Base-by-base conservation (phyloP, 768 basidiomycete genomes). In the Leccinum boreale region DNA sequence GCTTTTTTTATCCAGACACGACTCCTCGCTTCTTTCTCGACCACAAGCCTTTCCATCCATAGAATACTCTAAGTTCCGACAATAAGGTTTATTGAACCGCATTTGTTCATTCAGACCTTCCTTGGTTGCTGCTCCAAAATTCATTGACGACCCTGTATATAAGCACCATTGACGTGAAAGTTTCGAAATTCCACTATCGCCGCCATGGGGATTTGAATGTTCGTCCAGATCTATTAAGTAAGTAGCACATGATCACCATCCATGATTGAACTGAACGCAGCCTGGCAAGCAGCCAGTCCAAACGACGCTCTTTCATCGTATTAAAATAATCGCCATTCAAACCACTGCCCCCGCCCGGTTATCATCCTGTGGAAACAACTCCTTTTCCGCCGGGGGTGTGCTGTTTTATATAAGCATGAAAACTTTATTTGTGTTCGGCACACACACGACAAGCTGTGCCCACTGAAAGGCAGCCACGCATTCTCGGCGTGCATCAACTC, bases 401-500 rank as follows among this genome's bases (percentile, higher is more conserved):
- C 49, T 52, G 53, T 24, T 42, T 54, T 44, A 45, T 47, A 29
- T 50, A 42, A 42, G n/a, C 52, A 45, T 55, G 59, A 56, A 66
- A 69, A 54, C 57, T 61, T 46, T 64, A 66, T 68, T 56, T 46
- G 21, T 46, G 45, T 46, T 46, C 23, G 45, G 19, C 23, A 23
- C 14, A 19, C 39, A 42, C 39, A 42, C 39, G 39, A 57, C 54
- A 47, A 61, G 55, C 62, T 57, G 61, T 68, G 62, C 58, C 17
- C n/a, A 42, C 9, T 59, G 50, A 56, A 58, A 50, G 59, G 60
- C 60, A 55, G 54, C 35, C 68, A 71, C 59, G 67, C 70, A 58
- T 49, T 42, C 58, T 23, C 62, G 56, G 66, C 69, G 56, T 67
- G 70, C 57, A 67, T 67, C 70, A 71, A 71, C 12, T 56, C 57